Conservation (phyloP, 441 rosid genomes). For the Gossypium trilobum region DNA sequence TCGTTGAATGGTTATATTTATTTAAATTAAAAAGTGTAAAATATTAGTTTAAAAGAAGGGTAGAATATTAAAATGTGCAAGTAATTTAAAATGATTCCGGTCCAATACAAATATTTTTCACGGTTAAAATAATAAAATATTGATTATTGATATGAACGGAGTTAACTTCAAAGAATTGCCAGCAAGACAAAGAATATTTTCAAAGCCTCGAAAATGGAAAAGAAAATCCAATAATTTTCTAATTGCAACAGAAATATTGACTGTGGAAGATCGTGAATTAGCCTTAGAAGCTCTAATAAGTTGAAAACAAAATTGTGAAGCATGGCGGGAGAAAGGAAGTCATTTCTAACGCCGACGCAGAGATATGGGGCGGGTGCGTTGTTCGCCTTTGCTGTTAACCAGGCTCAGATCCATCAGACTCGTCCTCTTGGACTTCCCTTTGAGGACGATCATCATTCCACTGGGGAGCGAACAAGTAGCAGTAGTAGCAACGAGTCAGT, state of each 20-base stretch:
- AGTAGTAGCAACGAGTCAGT: conserved; percentile 44
- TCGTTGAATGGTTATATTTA: too few species aligned
- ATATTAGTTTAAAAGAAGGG: too few species aligned
- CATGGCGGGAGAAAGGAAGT: conserved; percentile 25
- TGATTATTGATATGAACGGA: background rate
- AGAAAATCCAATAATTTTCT: background rate
- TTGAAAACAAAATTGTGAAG: background rate
- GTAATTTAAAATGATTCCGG: too few species aligned
- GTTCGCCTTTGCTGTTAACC: conserved; percentile 63
- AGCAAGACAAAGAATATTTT: background rate
- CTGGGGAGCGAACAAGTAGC: conserved; percentile 29
- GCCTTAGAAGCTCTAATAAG: background rate
- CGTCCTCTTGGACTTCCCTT: conserved; percentile 35
- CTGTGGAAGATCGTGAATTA: background rate
- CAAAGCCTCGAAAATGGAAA: background rate
- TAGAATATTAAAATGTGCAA: too few species aligned
- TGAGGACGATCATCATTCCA: conserved; percentile 26
- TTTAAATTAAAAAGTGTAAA: too few species aligned
- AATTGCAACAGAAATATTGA: background rate
- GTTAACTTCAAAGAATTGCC: background rate
- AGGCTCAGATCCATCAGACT: conserved; percentile 57
- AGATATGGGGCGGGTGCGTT: conserved; percentile 65
- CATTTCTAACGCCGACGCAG: conserved; percentile 50
- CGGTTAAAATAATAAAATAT: background rate
- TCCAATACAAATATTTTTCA: too few species aligned